A percentile compares a stretch with the other conserved stretches of the same genome.
Evolutionary conservation across 768 basidiomycete genomes (phyloP).

Genomic region (Heimioporus sp.): DNA sequence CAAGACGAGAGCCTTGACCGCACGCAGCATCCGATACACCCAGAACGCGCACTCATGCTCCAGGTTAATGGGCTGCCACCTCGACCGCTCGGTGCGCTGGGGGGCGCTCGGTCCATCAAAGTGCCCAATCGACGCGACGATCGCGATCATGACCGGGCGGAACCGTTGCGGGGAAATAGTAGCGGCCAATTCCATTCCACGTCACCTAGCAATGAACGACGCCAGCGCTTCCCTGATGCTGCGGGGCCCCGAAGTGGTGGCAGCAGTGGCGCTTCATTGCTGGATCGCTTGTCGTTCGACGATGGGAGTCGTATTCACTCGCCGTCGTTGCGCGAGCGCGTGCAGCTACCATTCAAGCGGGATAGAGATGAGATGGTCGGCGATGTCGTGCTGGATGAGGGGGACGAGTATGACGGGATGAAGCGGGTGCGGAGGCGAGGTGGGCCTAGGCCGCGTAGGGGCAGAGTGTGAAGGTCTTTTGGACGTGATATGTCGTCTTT

Average conservation of each 20-base stretch:
- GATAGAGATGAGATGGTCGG: slow-evolving; percentile 28
- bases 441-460: slow-evolving; percentile 18
- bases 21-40: slow-evolving; percentile 24
- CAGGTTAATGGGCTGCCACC: slow-evolving; percentile 30
- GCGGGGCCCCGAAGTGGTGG: background rate
- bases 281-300: slow-evolving; percentile 37
- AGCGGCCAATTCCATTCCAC: slow-evolving; percentile 1
- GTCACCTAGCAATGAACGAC: slow-evolving; percentile 16
- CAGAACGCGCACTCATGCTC: slow-evolving; percentile 30
- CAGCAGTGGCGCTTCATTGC: slow-evolving; percentile 32
- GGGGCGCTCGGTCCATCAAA: slow-evolving; percentile 14
- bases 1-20: slow-evolving; percentile 11
- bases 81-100: slow-evolving; percentile 18
- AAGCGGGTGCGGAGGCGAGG: slow-evolving; percentile 26
- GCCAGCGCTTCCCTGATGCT: slow-evolving; percentile 11
- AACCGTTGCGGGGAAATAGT: slow-evolving; percentile 16
- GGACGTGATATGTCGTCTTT: background rate
- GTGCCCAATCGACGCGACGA: slow-evolving; percentile 17
- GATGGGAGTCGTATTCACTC: slow-evolving; percentile 9
- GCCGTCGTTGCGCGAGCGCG: slow-evolving; percentile 36
- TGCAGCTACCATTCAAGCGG: slow-evolving; percentile 36
- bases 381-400: slow-evolving; percentile 16
- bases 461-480: slow-evolving; percentile 1
- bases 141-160: slow-evolving; percentile 22
- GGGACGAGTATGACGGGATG: slow-evolving; percentile 21